Base-by-base conservation (phyloP, 2,329 filamentous ascomycete genomes). In the Sclerotinia minor region DNA sequence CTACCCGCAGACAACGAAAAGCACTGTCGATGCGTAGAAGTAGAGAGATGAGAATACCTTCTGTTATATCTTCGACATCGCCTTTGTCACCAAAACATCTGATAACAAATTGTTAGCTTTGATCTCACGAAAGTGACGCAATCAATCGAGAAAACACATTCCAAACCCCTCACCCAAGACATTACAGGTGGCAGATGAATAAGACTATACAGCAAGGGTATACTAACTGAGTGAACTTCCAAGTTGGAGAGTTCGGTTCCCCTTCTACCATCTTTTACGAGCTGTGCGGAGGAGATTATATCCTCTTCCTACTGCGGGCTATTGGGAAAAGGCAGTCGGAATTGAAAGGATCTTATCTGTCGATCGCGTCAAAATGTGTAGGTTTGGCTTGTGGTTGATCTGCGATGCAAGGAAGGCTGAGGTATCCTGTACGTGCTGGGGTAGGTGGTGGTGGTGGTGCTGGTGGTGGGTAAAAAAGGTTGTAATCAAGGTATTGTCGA, bases 21-120 rank as follows among this genome's bases (percentile, higher is more conserved):
- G 45, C 29, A 24, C n/a, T 6, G 50, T 41, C 54, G 13, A 60
- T 32, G 45, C 24, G 52, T 38, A 29, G 32, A 21, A 35, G 17
- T 7, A 45, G 19, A n/a, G n/a, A 44, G 24, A 45, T 19, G 21
- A 41, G 41, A 74, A 74, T 66, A 78, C 76, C 76, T 73, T 78
- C 76, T 71, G 76, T 78, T 65, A 77, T 78, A 71, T 78, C 76
- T 81, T 98, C 95, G 74, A 99, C 94, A 83, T 99, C 95, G 76
- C 95, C 95, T 83, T 99, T 99, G 83, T 99, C 95, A 81, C 95
- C 95, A 82, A 99, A 99, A 84, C 95, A 98, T 84, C 94, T 98
- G 77, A 67, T 69, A 45, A 21, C 68, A 26, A 65, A 9, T 59
- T 69, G 70, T 78, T 72, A 79, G 75, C 70, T 26, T 21, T 49